A percentile compares a stretch with the other conserved stretches of the same genome.
These are phyloP conservation scores for Neurospora sp. DNA, from an alignment of 495 filamentous ascomycete species.

Conservation along the genomic window DNA sequence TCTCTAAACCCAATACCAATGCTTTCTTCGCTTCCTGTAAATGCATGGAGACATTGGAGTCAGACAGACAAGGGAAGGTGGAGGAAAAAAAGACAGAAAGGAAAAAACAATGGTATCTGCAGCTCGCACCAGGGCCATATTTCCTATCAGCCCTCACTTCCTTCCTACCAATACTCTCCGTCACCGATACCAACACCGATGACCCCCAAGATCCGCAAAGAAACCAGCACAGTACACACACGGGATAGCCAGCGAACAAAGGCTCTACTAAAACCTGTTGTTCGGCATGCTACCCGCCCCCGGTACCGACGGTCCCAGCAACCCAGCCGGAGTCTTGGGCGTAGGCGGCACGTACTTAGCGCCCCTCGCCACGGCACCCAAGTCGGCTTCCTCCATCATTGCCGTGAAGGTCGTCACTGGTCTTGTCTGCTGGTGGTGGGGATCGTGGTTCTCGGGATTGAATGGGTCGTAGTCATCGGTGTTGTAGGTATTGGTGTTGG, in stretches of 20 bases:
- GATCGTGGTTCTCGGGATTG: neutral
- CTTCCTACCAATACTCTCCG: too few species aligned
- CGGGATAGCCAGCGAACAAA: neutral
- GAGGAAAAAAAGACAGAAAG: neutral
- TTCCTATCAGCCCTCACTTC: too few species aligned
- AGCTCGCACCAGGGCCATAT: too few species aligned
- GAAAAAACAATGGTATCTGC: too few species aligned
- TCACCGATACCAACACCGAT: neutral
- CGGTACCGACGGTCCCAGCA: neutral
- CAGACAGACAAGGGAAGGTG: neutral
- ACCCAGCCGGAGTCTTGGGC: neutral
- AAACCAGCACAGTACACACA: neutral
- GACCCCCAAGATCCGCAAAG: neutral
- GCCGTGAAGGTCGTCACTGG: conserved; percentile 52
- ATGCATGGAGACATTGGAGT: neutral
- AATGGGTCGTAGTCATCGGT: neutral
- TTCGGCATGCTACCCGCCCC: neutral
- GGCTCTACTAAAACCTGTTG: neutral
- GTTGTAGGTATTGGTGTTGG: neutral
- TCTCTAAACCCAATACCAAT: neutral
- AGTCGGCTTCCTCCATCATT: conserved; percentile 45
- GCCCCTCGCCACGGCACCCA: conserved; percentile 40
- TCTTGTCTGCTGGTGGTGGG: neutral
- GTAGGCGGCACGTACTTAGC: conserved; percentile 25
- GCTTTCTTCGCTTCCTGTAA: neutral